Evolutionary conservation across 495 filamentous ascomycete genomes (phyloP), one percentile per base, ranked within the genome.

Genomic region (Neurospora tetraspora): DNA sequence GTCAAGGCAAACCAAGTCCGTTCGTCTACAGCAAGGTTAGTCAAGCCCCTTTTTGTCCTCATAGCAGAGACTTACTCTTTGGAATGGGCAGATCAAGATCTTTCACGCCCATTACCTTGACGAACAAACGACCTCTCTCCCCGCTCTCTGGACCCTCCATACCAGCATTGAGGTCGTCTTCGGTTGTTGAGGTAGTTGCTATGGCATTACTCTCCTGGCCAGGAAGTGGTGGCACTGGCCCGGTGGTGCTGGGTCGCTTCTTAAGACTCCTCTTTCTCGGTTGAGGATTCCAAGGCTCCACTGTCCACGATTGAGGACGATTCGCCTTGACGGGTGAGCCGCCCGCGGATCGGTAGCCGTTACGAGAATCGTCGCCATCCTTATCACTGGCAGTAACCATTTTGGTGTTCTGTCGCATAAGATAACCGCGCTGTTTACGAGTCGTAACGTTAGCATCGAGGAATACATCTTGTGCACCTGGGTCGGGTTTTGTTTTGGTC

Each of bases 321-420:
- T 88, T 78, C 69, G 82, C 77, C 80, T 96, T 96, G 16, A 93
- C 84, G 23, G 93, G 90, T 10, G 90, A 91, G 73, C 89, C 89
- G n/a, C 87, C 88, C 36, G 89, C 88, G 42, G 91, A 91, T 20
- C 88, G 88, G 18, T 86, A 86, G 20, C 84, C 88, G 71, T 83
- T 87, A 69, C 81, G 72, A 43, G 69, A 69, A n/a, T 88, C 87
- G 59, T 86, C 82, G 1, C 83, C 82, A 20, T 86, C 85, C 74
- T 85, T 84, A 71, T 91, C 89, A 79, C 90, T 97, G 73, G 96
- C 96, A 72, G 97, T 92, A 70, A 99, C 93, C 59, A 99, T 88
- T 78, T 97, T 98, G 20, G 96, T 98, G 81, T 98, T 99, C 75
- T 99, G 96, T 75, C 96, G 89, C 96, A 98, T 98, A 39, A 99